phyloP scores from a whole-genome alignment of 331 rosid genomes.

The Saraca asoca region DNA sequence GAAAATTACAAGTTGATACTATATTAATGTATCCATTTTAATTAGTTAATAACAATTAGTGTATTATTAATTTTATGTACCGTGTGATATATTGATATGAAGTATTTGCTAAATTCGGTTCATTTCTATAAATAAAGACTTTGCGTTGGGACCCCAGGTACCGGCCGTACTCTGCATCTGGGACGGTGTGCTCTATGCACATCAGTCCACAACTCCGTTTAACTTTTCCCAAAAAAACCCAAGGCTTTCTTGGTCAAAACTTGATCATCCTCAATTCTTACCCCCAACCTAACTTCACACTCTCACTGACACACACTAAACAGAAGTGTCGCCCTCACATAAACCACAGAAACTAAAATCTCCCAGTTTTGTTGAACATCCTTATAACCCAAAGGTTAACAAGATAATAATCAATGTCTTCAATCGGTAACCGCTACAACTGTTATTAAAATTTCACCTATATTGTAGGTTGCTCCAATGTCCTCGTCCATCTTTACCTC shows the following conservation, averaged over 20 bases:
- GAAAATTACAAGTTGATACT: too few relatives aligned
- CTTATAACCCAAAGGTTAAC: slow-evolving; percentile 21
- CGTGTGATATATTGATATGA: too few relatives aligned
- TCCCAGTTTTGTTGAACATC: slow-evolving; percentile 26
- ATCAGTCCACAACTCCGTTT: too few relatives aligned
- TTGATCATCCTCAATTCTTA: slow-evolving; percentile 39
- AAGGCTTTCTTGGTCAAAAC: slow-evolving; percentile 44
- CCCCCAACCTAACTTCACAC: slow-evolving; percentile 11
- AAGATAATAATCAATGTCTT: slow-evolving; percentile 26
- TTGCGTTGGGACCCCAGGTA: too few relatives aligned
- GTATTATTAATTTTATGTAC: too few relatives aligned
- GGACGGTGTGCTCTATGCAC: too few relatives aligned
- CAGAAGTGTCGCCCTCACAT: not conserved
- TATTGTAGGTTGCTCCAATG: slow-evolving; percentile 33
- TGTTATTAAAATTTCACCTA: slow-evolving; percentile 30
- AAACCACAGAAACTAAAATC: slow-evolving; percentile 29
- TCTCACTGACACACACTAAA: slow-evolving; percentile 3
- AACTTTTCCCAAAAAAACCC: slow-evolving; percentile 29
- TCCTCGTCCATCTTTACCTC: slow-evolving; percentile 31
- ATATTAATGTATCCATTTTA: too few relatives aligned
- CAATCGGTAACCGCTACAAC: slow-evolving; percentile 46
- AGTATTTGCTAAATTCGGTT: too few relatives aligned
- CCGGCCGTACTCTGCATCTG: too few relatives aligned
- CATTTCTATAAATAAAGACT: too few relatives aligned
- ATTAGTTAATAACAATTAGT: too few relatives aligned